Percentiles rank a stretch among this genome's conserved stretches.
phyloP scores from a whole-genome alignment of 2,329 filamentous ascomycete species.

The Alternaria brassicicola region DNA sequence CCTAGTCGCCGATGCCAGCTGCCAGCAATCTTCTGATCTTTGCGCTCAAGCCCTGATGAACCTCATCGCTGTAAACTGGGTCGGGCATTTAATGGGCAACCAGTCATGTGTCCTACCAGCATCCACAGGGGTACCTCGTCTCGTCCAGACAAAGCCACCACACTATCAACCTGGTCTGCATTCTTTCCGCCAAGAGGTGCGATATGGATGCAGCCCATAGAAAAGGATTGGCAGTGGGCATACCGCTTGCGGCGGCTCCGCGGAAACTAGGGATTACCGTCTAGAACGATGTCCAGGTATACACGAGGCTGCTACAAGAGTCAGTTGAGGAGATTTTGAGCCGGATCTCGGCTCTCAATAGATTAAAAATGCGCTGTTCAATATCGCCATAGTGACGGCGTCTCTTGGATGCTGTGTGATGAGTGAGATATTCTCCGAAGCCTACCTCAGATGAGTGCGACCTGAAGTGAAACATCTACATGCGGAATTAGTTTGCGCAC shows the following conservation, averaged over 20 bases:
- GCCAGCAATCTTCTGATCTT: not conserved
- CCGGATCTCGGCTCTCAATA: not conserved
- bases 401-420: not conserved
- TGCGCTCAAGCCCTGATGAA: not conserved
- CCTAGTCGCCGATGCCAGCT: not conserved
- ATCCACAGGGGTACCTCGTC: not conserved
- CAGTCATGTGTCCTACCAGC: not conserved
- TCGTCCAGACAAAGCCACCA: not conserved
- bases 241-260: not conserved
- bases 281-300: not conserved
- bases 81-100: not conserved
- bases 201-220: not conserved
- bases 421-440: not conserved
- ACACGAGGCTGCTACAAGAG: not conserved
- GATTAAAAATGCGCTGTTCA: not conserved
- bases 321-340: not conserved
- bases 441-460: not conserved
- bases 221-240: slow-evolving; percentile 1
- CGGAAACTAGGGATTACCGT: not conserved
- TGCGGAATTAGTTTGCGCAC: not conserved
- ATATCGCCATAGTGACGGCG: not conserved
- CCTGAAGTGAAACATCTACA: not conserved
- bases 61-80: not conserved
- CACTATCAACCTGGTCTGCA: not conserved
- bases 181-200: not conserved